Evolutionary conservation across 176 grass and related monocot genomes (phyloP).

Genomic region (Hyparrhenia diplandra): DNA sequence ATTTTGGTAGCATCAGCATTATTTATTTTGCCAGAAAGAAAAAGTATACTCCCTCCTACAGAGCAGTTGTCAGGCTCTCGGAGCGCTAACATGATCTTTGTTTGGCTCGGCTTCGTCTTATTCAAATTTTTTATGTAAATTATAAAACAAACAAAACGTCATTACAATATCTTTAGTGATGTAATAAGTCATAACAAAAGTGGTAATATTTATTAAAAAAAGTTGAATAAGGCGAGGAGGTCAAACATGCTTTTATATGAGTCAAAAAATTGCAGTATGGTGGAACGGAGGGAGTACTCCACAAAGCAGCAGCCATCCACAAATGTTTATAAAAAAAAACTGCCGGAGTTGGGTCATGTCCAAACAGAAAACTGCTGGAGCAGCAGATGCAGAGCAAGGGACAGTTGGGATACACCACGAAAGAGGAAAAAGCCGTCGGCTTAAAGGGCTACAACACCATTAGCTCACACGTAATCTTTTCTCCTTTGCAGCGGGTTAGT

Average conservation of each 20-base stretch:
- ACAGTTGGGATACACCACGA: constrained; percentile 18
- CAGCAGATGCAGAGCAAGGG: not conserved
- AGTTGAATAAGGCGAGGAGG: too few species aligned
- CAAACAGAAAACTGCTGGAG: not conserved
- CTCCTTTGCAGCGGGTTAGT: constrained; percentile 13
- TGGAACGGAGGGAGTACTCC: too few species aligned
- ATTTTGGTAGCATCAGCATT: not conserved
- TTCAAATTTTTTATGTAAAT: too few species aligned
- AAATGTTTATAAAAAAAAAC: not conserved
- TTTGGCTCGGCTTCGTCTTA: too few species aligned
- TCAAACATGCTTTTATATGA: too few species aligned
- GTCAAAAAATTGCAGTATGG: too few species aligned
- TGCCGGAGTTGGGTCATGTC: not conserved
- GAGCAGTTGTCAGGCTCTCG: not conserved
- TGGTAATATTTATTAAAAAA: too few species aligned
- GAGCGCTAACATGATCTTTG: not conserved
- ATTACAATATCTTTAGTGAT: too few species aligned
- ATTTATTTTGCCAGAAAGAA: not conserved
- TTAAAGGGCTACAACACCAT: not conserved
- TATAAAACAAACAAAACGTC: too few species aligned
- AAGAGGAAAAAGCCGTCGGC: constrained; percentile 1
- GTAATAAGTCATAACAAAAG: too few species aligned
- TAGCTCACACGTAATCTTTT: not conserved
- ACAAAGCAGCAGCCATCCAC: not conserved
- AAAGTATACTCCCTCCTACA: not conserved